phyloP scores from a whole-genome alignment of 2,329 filamentous ascomycete genomes.

The Paracorniculantispora psalliotae region DNA sequence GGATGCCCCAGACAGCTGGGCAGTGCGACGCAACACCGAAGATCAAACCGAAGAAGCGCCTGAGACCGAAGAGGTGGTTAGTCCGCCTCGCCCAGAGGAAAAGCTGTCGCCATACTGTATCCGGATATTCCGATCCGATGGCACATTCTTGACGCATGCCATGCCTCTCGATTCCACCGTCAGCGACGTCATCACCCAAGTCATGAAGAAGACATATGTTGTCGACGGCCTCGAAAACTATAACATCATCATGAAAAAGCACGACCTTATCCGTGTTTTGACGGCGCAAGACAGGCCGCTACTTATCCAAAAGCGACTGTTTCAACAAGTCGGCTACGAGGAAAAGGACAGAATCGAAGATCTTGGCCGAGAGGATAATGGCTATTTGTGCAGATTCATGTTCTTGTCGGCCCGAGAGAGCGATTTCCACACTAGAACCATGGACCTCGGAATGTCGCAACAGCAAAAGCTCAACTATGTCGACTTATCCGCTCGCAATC shows the following conservation, averaged over 20 bases:
- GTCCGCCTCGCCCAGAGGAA: constrained; percentile 66
- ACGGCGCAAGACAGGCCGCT: constrained; percentile 75
- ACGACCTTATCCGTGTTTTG: constrained; percentile 80
- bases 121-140: constrained; percentile 88
- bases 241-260: constrained; percentile 90
- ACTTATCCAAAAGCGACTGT: constrained; percentile 81
- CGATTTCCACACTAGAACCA: constrained; percentile 62
- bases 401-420: constrained; percentile 87
- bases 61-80: constrained; percentile 64
- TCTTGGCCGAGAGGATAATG: constrained; percentile 92
- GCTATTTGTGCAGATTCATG: constrained; percentile 92
- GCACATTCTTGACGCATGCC: constrained; percentile 89
- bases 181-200: constrained; percentile 78
- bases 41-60: constrained; percentile 52
- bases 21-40: constrained; percentile 69
- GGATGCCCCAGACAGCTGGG: constrained; percentile 97
- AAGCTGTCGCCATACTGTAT: constrained; percentile 80
- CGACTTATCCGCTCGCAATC: constrained; percentile 81
- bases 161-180: constrained; percentile 80
- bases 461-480: constrained; percentile 91
- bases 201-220: constrained; percentile 91
- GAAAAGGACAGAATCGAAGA: constrained; percentile 85
- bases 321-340: constrained; percentile 89
- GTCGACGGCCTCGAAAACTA: constrained; percentile 90
- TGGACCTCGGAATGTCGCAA: constrained; percentile 77